Evolutionary conservation across 2,329 filamentous ascomycete species (phyloP), one percentile per base, ranked within the genome.

Genomic region (Parastagonospora nodorum): DNA sequence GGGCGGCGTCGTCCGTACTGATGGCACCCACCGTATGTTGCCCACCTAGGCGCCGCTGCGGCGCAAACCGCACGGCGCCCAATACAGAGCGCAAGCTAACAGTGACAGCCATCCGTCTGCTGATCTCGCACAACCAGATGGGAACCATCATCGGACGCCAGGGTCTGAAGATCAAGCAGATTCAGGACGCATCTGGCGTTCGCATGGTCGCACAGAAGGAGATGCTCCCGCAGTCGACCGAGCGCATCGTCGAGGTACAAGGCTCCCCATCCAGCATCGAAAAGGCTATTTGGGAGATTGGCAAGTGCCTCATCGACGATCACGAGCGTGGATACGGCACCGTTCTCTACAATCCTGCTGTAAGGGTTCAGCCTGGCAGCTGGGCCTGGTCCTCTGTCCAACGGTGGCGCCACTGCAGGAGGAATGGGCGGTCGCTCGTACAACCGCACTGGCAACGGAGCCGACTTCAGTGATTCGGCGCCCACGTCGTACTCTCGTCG

Each of bases 51-150:
- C 37, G 9, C 45, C 38, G 28, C 32, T 46, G 33, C 14, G 11
- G 14, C 42, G 28, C 15, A n/a, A 36, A 14, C 29, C 10, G 32
- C 4, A 14, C 15, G 32, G 33, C 41, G 29, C 30, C 32, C 2
- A 12, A 42, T 29, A 31, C 16, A 39, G 42, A 6, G 24, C 5
- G 16, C 41, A 47, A 37, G 54, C 66, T 69, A 59, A 71, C 52
- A 35, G 38, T 15, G 38, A 28, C 49, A 99, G 94, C 94, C 55
- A 90, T 99, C 75, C 96, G 96, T 72, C 87, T 99, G 29, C 88
- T 99, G 73, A 97, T 99, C 76, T 99, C 94, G 30, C 93, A 99
- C 81, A 97, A 97, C 76, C 94, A 99, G 78, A 99, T 99, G 94
- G 94, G 94, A 57, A 99, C 94, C 68, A 97, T 99, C 78, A 99